These are phyloP conservation scores for Tolypocladium pustulatum DNA, from an alignment of 2,329 filamentous ascomycete genomes.

Conservation along the genomic window DNA sequence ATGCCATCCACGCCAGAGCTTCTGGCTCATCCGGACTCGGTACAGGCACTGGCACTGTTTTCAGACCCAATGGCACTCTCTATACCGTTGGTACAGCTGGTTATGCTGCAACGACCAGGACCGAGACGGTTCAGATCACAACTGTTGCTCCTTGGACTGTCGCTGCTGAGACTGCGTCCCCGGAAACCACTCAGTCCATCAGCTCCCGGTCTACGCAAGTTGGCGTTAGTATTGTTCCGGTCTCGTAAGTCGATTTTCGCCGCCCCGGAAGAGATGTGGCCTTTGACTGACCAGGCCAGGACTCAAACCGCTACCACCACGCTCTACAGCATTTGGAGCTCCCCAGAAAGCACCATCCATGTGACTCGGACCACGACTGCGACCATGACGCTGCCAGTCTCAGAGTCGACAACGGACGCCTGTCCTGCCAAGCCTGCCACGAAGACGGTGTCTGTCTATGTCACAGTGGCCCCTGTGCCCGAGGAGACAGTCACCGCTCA, in stretches of 20 bases:
- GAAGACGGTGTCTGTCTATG: slow-evolving; percentile 10
- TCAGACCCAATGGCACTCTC: neutral
- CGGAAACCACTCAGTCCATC: slow-evolving; percentile 1
- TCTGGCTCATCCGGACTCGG: slow-evolving; percentile 5
- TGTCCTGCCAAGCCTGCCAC: slow-evolving; percentile 11
- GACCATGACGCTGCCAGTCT: slow-evolving; percentile 5
- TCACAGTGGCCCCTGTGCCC: slow-evolving; percentile 10
- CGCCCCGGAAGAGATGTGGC: neutral
- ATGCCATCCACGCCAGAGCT: slow-evolving; percentile 5
- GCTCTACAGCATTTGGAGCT: slow-evolving; percentile 18
- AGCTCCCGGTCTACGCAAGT: neutral
- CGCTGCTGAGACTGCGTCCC: neutral
- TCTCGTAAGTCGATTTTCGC: slow-evolving; percentile 18
- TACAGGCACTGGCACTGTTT: slow-evolving; percentile 4
- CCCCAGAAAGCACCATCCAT: slow-evolving; percentile 3
- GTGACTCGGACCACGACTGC: slow-evolving; percentile 10
- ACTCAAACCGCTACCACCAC: slow-evolving; percentile 22
- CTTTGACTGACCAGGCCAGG: slow-evolving; percentile 11
- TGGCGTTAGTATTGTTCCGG: slow-evolving; percentile 18
- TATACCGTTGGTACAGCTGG: neutral
- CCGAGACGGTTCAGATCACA: neutral
- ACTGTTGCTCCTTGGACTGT: neutral
- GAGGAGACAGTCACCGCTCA: slow-evolving; percentile 16
- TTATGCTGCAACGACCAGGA: neutral
- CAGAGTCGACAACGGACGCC: neutral